Evolutionary conservation across 805 yeast species (phyloP).

Genomic region (Saccharomycopsis microspora): DNA sequence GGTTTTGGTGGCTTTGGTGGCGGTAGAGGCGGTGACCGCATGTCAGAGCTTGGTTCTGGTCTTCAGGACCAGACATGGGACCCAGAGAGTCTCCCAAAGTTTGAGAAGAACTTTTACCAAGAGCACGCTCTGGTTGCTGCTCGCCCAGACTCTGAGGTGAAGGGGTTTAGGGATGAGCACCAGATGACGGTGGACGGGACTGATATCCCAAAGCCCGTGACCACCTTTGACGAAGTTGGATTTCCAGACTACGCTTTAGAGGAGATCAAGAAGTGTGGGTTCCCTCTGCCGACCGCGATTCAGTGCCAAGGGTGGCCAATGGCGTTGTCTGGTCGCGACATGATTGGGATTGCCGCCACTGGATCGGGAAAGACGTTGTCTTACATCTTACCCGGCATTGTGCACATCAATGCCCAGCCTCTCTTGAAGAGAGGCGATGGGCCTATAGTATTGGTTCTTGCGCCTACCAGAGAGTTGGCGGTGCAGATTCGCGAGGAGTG

Average conservation of each 20-base stretch:
- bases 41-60: slow-evolving; percentile 35
- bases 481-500: slow-evolving; percentile 96
- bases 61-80: slow-evolving; percentile 77
- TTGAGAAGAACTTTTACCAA: slow-evolving; percentile 88
- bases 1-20: slow-evolving; percentile 28
- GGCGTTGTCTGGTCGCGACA: slow-evolving; percentile 98
- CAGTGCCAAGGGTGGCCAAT: slow-evolving; percentile 99
- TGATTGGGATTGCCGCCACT: slow-evolving; percentile 98
- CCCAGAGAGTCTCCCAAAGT: slow-evolving; percentile 62
- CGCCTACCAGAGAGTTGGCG: slow-evolving; percentile 98
- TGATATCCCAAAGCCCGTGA: slow-evolving; percentile 90
- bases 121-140: slow-evolving; percentile 72
- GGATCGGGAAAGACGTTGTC: slow-evolving; percentile 99
- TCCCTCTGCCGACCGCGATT: slow-evolving; percentile 88
- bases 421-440: slow-evolving; percentile 90
- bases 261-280: slow-evolving; percentile 87
- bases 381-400: slow-evolving; percentile 93
- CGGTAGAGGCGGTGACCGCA: slow-evolving; percentile 29
- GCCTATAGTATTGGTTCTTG: slow-evolving; percentile 88
- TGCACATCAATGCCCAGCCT: slow-evolving; percentile 97
- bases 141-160: slow-evolving; percentile 66
- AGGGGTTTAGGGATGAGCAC: slow-evolving; percentile 63
- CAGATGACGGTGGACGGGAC: slow-evolving; percentile 80
- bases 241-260: slow-evolving; percentile 88
- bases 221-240: slow-evolving; percentile 91